Conservation (phyloP, 495 filamentous ascomycete genomes). For the Pseudoneurospora amorphoporcata region DNA sequence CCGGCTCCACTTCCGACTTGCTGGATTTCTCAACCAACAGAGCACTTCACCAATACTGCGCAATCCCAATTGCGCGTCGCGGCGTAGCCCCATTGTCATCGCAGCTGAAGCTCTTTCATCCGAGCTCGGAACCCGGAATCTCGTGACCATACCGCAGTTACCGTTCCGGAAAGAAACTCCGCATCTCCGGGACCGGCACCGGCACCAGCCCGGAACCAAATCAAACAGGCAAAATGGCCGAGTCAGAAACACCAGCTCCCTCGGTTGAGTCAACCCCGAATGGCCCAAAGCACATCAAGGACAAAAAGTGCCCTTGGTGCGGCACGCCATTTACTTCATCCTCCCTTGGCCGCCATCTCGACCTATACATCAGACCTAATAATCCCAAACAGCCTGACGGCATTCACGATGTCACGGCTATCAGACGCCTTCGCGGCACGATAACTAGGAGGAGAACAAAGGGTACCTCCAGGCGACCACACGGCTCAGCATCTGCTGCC, state of each 20-base stretch:
- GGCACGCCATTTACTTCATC: constrained; percentile 80
- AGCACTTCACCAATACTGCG: not conserved
- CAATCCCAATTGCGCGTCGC: not conserved
- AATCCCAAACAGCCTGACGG: constrained; percentile 78
- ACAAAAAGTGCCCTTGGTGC: constrained; percentile 79
- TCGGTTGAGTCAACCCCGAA: constrained; percentile 1
- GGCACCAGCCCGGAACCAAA: not conserved
- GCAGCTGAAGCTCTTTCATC: not conserved
- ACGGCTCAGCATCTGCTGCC: constrained; percentile 28
- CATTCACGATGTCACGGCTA: constrained; percentile 78
- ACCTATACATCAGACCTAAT: constrained; percentile 80
- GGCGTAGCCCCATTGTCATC: not conserved
- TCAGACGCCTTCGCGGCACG: constrained; percentile 63
- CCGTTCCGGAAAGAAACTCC: not conserved
- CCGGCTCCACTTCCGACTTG: not conserved
- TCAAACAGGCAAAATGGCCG: constrained; percentile 12
- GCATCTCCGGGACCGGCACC: not conserved
- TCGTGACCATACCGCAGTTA: not conserved
- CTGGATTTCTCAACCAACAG: not conserved
- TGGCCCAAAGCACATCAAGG: constrained; percentile 46
- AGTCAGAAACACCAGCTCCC: not conserved
- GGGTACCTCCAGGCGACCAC: constrained; percentile 46
- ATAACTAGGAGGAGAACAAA: constrained; percentile 76
- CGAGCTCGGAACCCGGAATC: not conserved
- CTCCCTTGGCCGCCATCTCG: constrained; percentile 83